Conservation (phyloP, 495 filamentous ascomycete genomes). For the Neurospora pannonica region DNA sequence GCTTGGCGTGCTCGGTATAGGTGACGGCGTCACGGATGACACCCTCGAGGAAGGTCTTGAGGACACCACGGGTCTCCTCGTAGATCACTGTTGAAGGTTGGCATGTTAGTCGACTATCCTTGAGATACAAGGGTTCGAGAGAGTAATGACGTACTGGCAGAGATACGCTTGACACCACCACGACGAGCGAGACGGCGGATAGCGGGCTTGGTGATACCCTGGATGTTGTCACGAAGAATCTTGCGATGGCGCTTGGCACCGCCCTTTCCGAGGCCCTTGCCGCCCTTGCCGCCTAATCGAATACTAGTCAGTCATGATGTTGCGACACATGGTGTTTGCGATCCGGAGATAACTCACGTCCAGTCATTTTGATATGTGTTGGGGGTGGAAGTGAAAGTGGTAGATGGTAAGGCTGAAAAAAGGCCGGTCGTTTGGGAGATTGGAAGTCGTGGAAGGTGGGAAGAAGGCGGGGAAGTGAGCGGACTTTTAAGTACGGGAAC, state of each 20-base stretch:
- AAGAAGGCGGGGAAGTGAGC: constrained; percentile 38
- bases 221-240: constrained; percentile 99
- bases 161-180: constrained; percentile 99
- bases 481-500: constrained; percentile 34
- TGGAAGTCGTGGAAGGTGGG: constrained; percentile 16
- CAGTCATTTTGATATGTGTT: constrained; percentile 63
- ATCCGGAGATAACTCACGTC: constrained; percentile 62
- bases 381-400: constrained; percentile 13
- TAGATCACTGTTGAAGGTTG: constrained; percentile 63
- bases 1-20: constrained; percentile 95
- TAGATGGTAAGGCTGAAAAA: constrained; percentile 9
- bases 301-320: constrained; percentile 16
- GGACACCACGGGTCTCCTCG: constrained; percentile 99
- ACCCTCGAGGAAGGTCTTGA: constrained; percentile 99
- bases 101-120: constrained; percentile 23
- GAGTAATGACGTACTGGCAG: constrained; percentile 57
- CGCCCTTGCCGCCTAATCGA: constrained; percentile 71
- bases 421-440: constrained; percentile 3
- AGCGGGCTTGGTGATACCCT: constrained; percentile 99
- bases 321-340: constrained; percentile 12
- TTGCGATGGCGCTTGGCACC: constrained; percentile 94
- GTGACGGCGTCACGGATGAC: constrained; percentile 99
- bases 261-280: constrained; percentile 87
- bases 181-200: constrained; percentile 99
- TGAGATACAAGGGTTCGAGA: background rate